Conservation (phyloP, 192 early-diverging fungal genomes). For the Powellomyces hirtus region DNA sequence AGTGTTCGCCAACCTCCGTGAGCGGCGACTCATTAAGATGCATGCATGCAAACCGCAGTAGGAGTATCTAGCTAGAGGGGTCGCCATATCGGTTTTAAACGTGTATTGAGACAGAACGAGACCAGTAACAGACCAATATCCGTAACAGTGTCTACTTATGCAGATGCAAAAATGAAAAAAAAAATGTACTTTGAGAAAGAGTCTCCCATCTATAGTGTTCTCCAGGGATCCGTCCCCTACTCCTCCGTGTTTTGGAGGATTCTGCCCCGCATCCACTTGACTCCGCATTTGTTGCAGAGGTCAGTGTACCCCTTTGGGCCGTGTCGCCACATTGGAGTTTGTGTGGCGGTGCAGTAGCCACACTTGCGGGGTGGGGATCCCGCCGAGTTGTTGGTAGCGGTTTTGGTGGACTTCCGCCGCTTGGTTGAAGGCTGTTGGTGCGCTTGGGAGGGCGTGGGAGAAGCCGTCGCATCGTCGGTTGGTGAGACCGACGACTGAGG, state of each 20-base stretch:
- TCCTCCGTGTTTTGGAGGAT: constrained; percentile 20
- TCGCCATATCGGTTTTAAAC: no score
- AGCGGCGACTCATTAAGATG: no score
- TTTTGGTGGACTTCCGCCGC: background rate
- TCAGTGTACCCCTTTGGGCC: constrained; percentile 32
- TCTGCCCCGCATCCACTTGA: constrained; percentile 36
- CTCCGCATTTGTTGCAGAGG: constrained; percentile 40
- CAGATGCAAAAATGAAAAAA: no score
- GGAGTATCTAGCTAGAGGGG: no score
- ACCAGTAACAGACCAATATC: no score
- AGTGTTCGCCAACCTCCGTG: no score
- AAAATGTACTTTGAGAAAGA: no score
- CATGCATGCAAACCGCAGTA: no score
- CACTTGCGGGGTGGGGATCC: constrained; percentile 3
- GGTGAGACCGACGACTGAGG: background rate
- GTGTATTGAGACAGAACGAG: no score
- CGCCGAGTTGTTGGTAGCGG: background rate
- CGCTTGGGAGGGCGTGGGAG: background rate
- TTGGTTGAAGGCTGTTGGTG: background rate
- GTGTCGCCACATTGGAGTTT: constrained; percentile 44
- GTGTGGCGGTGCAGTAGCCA: constrained; percentile 29
- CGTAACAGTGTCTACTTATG: no score
- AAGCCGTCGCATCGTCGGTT: background rate
- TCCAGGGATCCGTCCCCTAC: constrained; percentile 10
- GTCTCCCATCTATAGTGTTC: no score